Evolutionary conservation across 768 basidiomycete species (phyloP).

Genomic region (Lepiota brunneoincarnata): DNA sequence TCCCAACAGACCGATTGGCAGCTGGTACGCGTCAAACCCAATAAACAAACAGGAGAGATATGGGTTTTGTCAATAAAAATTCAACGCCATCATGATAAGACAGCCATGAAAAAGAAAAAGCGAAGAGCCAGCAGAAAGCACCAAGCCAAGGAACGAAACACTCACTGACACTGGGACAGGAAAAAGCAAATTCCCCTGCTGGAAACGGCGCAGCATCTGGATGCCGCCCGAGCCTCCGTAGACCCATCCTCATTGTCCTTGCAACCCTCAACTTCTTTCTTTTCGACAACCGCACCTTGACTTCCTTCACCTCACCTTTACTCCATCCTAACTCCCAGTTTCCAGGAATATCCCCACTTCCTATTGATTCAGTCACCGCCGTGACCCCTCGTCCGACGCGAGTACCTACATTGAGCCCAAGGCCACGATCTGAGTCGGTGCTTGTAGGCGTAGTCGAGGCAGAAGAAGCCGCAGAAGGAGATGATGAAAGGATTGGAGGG

Average conservation of each 20-base stretch:
- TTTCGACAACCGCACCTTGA: conserved; percentile 52
- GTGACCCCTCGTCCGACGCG: not conserved
- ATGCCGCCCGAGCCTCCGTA: conserved; percentile 32
- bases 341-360: conserved; percentile 6
- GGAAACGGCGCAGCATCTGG: conserved; percentile 49
- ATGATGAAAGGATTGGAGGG: conserved; percentile 18
- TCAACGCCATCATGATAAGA: conserved; percentile 1
- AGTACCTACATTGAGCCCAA: not conserved
- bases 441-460: conserved; percentile 9
- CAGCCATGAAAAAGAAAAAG: conserved; percentile 17
- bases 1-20: conserved; percentile 66
- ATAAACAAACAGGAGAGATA: conserved; percentile 18
- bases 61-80: conserved; percentile 2
- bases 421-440: conserved; percentile 3
- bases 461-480: conserved; percentile 21
- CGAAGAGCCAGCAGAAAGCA: conserved; percentile 8
- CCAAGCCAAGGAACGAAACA: conserved; percentile 26
- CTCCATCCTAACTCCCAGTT: conserved; percentile 12
- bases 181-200: conserved; percentile 55
- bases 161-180: conserved; percentile 71
- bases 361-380: not conserved
- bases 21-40: conserved; percentile 39
- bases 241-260: conserved; percentile 40
- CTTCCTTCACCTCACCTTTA: conserved; percentile 17
- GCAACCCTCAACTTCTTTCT: conserved; percentile 48